phyloP scores from a whole-genome alignment of 441 rosid species.

The Bruguiera hainesii region DNA sequence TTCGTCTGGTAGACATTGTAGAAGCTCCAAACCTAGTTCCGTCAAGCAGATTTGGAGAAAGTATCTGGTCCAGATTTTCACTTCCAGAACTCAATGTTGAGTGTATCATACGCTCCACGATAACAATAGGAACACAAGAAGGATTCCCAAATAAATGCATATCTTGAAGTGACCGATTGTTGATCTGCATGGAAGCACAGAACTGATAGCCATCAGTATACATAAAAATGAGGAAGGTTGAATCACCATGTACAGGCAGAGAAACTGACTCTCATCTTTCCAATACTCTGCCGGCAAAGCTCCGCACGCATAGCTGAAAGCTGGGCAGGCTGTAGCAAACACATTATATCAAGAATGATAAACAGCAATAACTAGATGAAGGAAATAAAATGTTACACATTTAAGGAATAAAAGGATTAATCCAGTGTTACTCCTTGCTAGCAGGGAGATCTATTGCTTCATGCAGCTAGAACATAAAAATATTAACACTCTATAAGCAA shows the following conservation, averaged over 20 bases:
- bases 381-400: not conserved
- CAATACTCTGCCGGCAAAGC: constrained; percentile 92
- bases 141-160: constrained; percentile 87
- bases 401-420: not conserved
- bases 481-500: not conserved
- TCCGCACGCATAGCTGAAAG: constrained; percentile 81
- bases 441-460: not conserved
- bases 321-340: constrained; percentile 64
- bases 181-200: constrained; percentile 59
- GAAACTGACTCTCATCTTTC: constrained; percentile 74
- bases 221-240: not conserved
- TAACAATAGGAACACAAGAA: constrained; percentile 68
- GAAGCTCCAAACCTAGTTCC: constrained; percentile 28
- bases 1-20: constrained; percentile 26
- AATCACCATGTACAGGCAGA: constrained; percentile 9
- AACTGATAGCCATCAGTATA: constrained; percentile 7
- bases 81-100: constrained; percentile 71
- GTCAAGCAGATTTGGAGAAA: constrained; percentile 27
- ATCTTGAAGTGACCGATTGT: constrained; percentile 80
- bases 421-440: not conserved
- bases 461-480: constrained; percentile 3
- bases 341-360: not conserved
- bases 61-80: constrained; percentile 56
- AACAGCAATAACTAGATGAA: not conserved
- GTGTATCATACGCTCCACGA: constrained; percentile 74